Evolutionary conservation across 805 yeast species (phyloP).

Genomic region (Wickerhamomyces ciferrii): DNA sequence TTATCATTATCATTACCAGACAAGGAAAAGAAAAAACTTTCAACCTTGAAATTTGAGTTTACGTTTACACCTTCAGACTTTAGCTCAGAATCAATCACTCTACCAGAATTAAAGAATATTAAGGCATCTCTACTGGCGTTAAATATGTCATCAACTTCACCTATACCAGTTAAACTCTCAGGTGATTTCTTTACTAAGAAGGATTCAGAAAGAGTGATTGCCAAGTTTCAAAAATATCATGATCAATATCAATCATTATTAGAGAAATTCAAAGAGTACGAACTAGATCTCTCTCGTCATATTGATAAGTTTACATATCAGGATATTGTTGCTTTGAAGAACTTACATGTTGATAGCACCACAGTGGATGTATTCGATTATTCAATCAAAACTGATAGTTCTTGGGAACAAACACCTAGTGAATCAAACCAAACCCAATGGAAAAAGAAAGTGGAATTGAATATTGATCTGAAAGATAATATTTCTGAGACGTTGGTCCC

Average conservation of each 20-base stretch:
- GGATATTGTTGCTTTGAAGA: conserved; percentile 18
- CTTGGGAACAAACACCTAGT: not conserved
- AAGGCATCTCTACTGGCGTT: conserved; percentile 26
- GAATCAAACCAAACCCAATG: not conserved
- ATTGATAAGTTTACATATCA: conserved; percentile 7
- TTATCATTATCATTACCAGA: conserved; percentile 23
- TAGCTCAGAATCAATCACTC: conserved; percentile 15
- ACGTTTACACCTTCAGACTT: conserved; percentile 24
- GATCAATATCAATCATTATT: conserved; percentile 12
- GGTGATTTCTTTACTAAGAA: conserved; percentile 21
- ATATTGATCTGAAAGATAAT: conserved; percentile 37
- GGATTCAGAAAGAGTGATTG: conserved; percentile 18
- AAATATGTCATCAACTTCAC: conserved; percentile 26
- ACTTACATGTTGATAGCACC: conserved; percentile 10
- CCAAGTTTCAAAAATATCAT: conserved; percentile 15
- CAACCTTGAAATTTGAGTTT: conserved; percentile 21
- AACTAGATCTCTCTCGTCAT: conserved; percentile 5
- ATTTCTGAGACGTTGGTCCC: conserved; percentile 51
- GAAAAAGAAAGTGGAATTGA: conserved; percentile 17
- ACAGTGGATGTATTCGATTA: conserved; percentile 2
- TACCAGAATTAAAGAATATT: conserved; percentile 26
- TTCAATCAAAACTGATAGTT: not conserved
- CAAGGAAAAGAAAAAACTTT: conserved; percentile 22
- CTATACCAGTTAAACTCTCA: conserved; percentile 38
- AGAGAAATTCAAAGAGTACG: conserved; percentile 4